Conservation (phyloP, 1,284 basidiomycete species). For the Trichosporon sp. region DNA sequence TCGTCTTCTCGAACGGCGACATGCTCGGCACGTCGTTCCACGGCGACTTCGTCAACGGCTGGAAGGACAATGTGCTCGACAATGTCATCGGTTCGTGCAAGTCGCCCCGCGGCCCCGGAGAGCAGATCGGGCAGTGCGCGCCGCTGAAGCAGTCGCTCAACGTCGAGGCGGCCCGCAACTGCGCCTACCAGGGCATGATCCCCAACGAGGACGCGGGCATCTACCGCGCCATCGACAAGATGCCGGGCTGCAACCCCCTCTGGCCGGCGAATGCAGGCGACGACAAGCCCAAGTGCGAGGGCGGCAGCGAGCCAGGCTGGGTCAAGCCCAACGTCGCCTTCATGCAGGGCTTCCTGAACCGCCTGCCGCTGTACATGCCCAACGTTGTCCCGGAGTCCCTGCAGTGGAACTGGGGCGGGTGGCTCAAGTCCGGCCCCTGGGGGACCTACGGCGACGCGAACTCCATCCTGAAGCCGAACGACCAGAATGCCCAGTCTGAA, state of each 20-base stretch:
- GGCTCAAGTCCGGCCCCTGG: background rate
- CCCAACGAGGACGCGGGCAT: constrained; percentile 16
- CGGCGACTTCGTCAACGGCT: constrained; percentile 48
- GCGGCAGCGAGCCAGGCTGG: background rate
- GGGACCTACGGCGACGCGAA: background rate
- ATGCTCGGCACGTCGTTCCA: constrained; percentile 46
- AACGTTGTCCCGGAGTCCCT: background rate
- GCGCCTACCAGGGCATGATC: constrained; percentile 12
- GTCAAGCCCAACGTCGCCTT: constrained; percentile 1
- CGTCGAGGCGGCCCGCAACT: background rate
- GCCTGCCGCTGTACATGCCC: background rate
- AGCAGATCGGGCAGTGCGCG: background rate
- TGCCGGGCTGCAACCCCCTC: constrained; percentile 15
- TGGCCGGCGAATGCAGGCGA: constrained; percentile 5
- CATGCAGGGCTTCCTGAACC: background rate
- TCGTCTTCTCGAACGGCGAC: constrained; percentile 41
- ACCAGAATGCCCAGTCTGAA: background rate
- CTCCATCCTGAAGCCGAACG: background rate
- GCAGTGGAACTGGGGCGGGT: background rate
- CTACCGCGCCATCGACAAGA: constrained; percentile 5
- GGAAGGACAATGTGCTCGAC: constrained; percentile 42
- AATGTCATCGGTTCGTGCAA: constrained; percentile 40
- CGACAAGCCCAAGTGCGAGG: constrained; percentile 2
- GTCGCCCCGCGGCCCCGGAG: constrained; percentile 7
- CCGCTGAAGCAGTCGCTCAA: background rate